These are phyloP conservation scores for Fusarium pseudonygamai DNA, from an alignment of 2,329 filamentous ascomycete genomes.

Conservation along the genomic window DNA sequence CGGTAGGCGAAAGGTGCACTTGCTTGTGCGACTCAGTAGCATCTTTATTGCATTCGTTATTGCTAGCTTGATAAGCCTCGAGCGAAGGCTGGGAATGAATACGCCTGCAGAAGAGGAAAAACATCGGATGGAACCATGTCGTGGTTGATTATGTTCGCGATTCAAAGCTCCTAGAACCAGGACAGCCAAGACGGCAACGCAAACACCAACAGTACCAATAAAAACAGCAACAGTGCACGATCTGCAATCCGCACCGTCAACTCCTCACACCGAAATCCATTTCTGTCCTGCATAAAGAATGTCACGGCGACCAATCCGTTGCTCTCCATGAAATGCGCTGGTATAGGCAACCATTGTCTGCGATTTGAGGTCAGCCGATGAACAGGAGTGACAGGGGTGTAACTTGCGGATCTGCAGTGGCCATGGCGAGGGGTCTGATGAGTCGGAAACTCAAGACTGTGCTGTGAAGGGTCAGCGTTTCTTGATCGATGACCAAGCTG, in stretches of 20 bases:
- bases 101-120: neutral
- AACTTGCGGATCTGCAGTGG: neutral
- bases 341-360: neutral
- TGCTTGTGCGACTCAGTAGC: neutral
- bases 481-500: neutral
- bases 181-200: neutral
- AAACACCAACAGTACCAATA: neutral
- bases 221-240: neutral
- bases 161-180: neutral
- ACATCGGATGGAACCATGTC: too few species aligned
- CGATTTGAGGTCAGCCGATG: neutral
- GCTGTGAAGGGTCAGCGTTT: neutral
- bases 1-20: neutral
- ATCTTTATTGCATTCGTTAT: neutral
- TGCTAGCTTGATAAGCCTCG: neutral
- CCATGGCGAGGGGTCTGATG: neutral
- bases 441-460: neutral
- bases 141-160: too few species aligned
- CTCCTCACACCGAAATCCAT: neutral
- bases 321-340: neutral
- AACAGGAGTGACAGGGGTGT: neutral
- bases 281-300: neutral
- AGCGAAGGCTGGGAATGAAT: neutral
- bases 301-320: fast-evolving
- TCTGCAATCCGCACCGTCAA: neutral